Conservation (phyloP, 805 yeast species). For the Pichia occidentalis region DNA sequence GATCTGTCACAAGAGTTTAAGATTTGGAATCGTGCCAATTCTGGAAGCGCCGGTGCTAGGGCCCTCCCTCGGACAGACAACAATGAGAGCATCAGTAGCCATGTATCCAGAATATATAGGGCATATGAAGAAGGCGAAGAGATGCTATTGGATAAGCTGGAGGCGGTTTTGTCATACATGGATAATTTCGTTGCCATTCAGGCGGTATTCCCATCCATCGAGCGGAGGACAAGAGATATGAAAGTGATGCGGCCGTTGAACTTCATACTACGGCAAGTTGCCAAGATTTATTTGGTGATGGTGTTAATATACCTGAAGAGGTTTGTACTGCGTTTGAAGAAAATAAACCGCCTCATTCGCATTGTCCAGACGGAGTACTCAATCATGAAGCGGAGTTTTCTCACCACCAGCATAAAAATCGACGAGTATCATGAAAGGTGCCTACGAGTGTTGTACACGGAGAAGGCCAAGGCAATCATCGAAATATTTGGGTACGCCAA, state of each 20-base stretch:
- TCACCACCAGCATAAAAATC: slow-evolving; percentile 5
- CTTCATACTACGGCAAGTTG: slow-evolving; percentile 18
- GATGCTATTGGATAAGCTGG: slow-evolving; percentile 18
- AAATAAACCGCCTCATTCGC: slow-evolving; percentile 20
- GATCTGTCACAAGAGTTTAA: too few species aligned
- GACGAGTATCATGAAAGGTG: slow-evolving; percentile 12
- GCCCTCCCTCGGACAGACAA: too few species aligned
- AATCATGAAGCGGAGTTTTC: slow-evolving; percentile 12
- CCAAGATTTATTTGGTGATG: slow-evolving; percentile 27
- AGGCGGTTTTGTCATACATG: slow-evolving; percentile 22
- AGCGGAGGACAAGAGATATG: background rate
- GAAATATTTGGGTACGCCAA: slow-evolving; percentile 28
- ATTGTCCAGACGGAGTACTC: slow-evolving; percentile 21
- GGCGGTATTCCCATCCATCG: slow-evolving; percentile 19
- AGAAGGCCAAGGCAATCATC: slow-evolving; percentile 20
- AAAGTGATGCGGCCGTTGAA: slow-evolving; percentile 14
- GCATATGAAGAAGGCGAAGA: slow-evolving; percentile 19
- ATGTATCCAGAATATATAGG: too few species aligned
- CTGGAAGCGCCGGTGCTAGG: too few species aligned
- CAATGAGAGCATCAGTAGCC: too few species aligned
- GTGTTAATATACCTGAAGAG: slow-evolving; percentile 25
- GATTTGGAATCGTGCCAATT: too few species aligned
- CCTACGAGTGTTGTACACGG: slow-evolving; percentile 20
- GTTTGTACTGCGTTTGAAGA: slow-evolving; percentile 18
- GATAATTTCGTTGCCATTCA: slow-evolving; percentile 27